A percentile compares a stretch with the other conserved stretches of the same genome.
Evolutionary conservation across 345 rosid species (phyloP).

Genomic region (Combretum micranthum): DNA sequence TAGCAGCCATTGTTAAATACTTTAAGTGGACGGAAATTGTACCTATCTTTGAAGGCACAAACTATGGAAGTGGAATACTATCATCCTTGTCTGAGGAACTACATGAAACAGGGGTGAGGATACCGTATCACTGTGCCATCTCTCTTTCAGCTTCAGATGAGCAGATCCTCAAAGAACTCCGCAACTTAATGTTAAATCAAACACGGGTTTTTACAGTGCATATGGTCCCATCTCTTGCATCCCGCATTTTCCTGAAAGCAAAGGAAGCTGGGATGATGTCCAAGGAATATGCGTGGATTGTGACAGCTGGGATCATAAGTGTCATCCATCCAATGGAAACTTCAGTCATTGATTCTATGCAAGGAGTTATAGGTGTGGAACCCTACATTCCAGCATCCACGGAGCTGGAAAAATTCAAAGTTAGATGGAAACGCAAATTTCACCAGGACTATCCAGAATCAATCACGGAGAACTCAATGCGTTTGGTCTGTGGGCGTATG

Average conservation of each 20-base stretch:
- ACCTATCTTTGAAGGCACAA: constrained; percentile 27
- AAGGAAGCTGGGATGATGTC: no score
- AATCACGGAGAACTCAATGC: constrained; percentile 6
- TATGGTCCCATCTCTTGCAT: constrained; percentile 21
- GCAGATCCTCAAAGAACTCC: no score
- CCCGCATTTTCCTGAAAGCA: constrained; percentile 30
- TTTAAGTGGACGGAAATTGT: constrained; percentile 41
- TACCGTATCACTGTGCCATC: no score
- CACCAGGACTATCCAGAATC: constrained; percentile 8
- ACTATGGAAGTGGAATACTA: constrained; percentile 34
- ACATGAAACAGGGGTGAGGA: no score
- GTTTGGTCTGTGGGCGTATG: constrained; percentile 28
- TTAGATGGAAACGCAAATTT: constrained; percentile 25
- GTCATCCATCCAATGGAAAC: constrained; percentile 3
- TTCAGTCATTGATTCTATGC: constrained; percentile 17
- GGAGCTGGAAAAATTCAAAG: constrained; percentile 10
- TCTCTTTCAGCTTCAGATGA: no score
- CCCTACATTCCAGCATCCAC: constrained; percentile 12
- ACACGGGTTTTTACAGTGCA: constrained; percentile 51
- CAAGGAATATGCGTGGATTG: constrained; percentile 56
- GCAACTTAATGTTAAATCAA: constrained; percentile 42
- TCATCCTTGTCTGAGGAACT: no score
- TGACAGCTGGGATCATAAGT: constrained; percentile 21
- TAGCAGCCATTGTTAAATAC: no score
- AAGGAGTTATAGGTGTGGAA: no score